Base-by-base conservation (phyloP, 768 basidiomycete species). In the Symmetrospora coprosmae region DNA sequence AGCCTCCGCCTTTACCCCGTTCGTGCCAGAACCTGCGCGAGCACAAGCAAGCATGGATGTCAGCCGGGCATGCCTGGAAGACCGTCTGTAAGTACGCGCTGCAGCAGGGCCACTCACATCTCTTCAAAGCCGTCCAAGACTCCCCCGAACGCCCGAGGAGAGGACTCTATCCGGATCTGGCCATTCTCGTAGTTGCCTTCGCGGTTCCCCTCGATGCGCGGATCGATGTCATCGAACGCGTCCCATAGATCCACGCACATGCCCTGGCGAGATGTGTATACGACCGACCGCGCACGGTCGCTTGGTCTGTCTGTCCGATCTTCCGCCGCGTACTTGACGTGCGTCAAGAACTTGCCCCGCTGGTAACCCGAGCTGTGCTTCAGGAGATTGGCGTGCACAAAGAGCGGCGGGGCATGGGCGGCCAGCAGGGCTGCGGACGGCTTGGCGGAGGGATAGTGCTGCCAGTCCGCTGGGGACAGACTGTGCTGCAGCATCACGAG, bases 321-420 rank as follows among this genome's bases (percentile, higher is more conserved):
- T 25, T 59, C 38, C 1, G n/a, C 17, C 19, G 59, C 37, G 13
- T 21, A 31, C 51, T 70, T 70, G 60, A 70, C 33, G 19, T 49
- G 37, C 13, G 60, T 50, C 41, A 66, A 68, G 2, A 62, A 60
- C 19, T 25, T 11, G 14, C 67, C 66, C 2, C 39, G 60, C 2
- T 38, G 48, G 35, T 53, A 43, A n/a, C 51, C 64, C 16, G 64
- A 62, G 28, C 70, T 65, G 53, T 74, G 72, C 62, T 75, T 75
- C 35, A 75, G 68, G 39, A 74, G 66, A 58, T 75, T 75, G 11
- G 71, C 71, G 50, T 74, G 74, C 19, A 71, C 61, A 65, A 74
- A 74, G 0, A 72, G 69, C 3, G 73, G 72, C 7, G 64, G 64
- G 0, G 72, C 71, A 48, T 71, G 72, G 25, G 66, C 66, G 11